Evolutionary conservation across 306 rosid genomes (phyloP).

Genomic region (Sesbania bispinosa): DNA sequence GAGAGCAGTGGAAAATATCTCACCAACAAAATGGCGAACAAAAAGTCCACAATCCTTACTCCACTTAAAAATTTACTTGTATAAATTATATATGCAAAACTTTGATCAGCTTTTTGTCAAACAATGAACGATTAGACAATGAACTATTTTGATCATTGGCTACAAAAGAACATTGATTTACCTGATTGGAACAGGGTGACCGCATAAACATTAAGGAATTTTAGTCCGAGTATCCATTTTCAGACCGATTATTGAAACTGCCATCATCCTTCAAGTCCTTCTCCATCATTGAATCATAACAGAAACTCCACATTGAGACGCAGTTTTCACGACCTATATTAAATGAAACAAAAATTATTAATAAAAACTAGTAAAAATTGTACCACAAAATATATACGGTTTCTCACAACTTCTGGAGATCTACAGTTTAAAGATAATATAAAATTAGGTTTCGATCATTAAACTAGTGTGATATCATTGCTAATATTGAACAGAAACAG

Average conservation of each 20-base stretch:
- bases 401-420: conserved; percentile 1
- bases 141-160: conserved; percentile 9
- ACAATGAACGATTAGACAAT: not conserved
- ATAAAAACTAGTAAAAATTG: not conserved
- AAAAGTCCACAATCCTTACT: not conserved
- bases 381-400: not conserved
- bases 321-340: conserved; percentile 73
- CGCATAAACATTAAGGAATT: conserved; percentile 10
- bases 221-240: conserved; percentile 27
- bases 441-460: not conserved
- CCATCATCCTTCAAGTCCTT: conserved; percentile 23
- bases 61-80: not conserved
- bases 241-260: conserved; percentile 30
- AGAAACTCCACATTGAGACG: conserved; percentile 84
- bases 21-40: not conserved
- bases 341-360: conserved; percentile 14
- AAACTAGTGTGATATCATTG: conserved; percentile 2
- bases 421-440: not conserved
- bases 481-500: not conserved
- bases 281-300: conserved; percentile 45
- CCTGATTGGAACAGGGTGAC: conserved; percentile 8
- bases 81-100: conserved; percentile 4
- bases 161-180: not conserved
- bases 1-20: not conserved
- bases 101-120: not conserved